Evolutionary conservation across 805 yeast genomes (phyloP).

Genomic region (Candida tallmaniae): DNA sequence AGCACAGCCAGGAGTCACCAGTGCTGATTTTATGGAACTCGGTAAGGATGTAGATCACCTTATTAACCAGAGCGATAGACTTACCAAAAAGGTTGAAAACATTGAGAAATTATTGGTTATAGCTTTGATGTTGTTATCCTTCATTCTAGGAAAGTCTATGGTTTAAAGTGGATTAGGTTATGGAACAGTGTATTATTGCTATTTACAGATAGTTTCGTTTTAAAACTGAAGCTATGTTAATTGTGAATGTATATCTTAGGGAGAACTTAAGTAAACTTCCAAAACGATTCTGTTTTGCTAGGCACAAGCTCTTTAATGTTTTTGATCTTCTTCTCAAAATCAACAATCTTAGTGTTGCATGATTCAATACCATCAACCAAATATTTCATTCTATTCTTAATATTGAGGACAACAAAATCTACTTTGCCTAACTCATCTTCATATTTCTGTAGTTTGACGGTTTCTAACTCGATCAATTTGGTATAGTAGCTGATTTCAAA

Average conservation of each 20-base stretch:
- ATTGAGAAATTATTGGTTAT: conserved; percentile 37
- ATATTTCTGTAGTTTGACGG: conserved; percentile 52
- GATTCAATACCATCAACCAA: conserved; percentile 61
- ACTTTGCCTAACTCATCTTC: conserved; percentile 71
- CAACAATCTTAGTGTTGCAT: conserved; percentile 43
- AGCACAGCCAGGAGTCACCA: conserved; percentile 1
- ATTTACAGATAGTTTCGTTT: not conserved
- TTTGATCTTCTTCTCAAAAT: conserved; percentile 25
- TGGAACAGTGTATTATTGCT: no score
- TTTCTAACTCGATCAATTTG: conserved; percentile 54
- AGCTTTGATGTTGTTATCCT: conserved; percentile 42
- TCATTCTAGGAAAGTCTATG: conserved; percentile 71
- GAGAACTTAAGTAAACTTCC: no score
- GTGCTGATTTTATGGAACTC: conserved; percentile 11
- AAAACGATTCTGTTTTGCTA: no score
- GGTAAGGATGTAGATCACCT: conserved; percentile 35
- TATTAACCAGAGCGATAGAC: conserved; percentile 33
- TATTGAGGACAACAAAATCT: conserved; percentile 38
- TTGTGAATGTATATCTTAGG: no score
- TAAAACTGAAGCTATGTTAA: not conserved
- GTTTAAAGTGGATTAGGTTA: conserved; percentile 26
- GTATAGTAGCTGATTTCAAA: conserved; percentile 62
- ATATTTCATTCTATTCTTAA: conserved; percentile 61
- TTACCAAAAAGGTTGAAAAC: conserved; percentile 42
- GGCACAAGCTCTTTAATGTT: conserved; percentile 20